These are phyloP conservation scores for Colletotrichum neosansevieriae DNA, from an alignment of 2,329 filamentous ascomycete species.

Conservation along the genomic window DNA sequence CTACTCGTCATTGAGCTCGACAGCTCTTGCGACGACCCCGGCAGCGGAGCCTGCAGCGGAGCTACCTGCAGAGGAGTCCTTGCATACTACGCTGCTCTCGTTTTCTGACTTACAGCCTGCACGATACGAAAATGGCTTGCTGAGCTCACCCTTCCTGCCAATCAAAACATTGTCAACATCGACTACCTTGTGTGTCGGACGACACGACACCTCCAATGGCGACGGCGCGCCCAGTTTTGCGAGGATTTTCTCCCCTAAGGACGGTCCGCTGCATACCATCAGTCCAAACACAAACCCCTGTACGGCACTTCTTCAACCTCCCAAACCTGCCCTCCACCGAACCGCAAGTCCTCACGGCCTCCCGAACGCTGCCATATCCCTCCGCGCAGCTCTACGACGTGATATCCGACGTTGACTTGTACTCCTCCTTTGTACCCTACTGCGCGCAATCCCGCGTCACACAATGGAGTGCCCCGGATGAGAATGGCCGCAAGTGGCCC, in stretches of 20 bases:
- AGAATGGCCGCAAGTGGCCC: slow-evolving; percentile 70
- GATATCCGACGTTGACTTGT: slow-evolving; percentile 89
- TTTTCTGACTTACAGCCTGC: slow-evolving; percentile 2
- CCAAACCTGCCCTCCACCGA: slow-evolving; percentile 44
- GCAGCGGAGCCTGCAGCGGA: slow-evolving; percentile 2
- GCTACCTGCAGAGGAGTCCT: background rate
- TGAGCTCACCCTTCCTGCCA: slow-evolving; percentile 8
- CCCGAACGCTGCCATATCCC: slow-evolving; percentile 82
- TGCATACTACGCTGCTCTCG: background rate
- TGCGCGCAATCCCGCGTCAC: slow-evolving; percentile 84
- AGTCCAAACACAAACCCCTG: background rate
- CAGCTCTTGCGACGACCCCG: background rate
- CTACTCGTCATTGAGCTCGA: slow-evolving; percentile 22
- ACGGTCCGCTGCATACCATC: background rate
- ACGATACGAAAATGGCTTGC: slow-evolving; percentile 5
- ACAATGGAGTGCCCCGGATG: slow-evolving; percentile 71
- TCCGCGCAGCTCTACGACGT: slow-evolving; percentile 80
- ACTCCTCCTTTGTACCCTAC: slow-evolving; percentile 91
- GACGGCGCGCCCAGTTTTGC: slow-evolving; percentile 17
- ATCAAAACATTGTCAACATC: background rate
- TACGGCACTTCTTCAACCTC: slow-evolving; percentile 41
- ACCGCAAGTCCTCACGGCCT: slow-evolving; percentile 76
- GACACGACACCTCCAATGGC: slow-evolving; percentile 21
- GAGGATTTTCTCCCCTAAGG: slow-evolving; percentile 14
- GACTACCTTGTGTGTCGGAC: background rate